These are phyloP conservation scores for Albizia julibrissin DNA, from an alignment of 306 rosid species.

Conservation along the genomic window DNA sequence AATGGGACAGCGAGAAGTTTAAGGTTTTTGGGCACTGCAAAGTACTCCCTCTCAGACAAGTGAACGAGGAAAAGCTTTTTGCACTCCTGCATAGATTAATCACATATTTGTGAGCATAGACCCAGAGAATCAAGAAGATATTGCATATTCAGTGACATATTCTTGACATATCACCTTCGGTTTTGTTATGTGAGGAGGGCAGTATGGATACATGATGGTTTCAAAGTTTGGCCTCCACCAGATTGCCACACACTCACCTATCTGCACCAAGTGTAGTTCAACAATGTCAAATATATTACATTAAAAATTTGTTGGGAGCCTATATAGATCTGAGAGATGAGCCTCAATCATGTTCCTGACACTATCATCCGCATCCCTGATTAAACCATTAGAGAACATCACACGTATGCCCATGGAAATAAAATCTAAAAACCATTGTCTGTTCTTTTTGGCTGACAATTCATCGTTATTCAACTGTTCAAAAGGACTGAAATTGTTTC, in stretches of 20 bases:
- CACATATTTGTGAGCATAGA: neutral
- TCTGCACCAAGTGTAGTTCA: constrained; percentile 47
- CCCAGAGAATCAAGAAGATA: constrained; percentile 4
- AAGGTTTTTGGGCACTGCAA: constrained; percentile 95
- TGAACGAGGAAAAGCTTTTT: constrained; percentile 94
- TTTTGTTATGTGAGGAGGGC: constrained; percentile 98
- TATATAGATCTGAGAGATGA: neutral
- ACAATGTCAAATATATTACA: neutral
- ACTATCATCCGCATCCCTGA: neutral
- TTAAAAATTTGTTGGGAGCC: neutral
- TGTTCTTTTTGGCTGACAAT: neutral
- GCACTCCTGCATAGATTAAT: constrained; percentile 63
- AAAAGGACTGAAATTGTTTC: neutral
- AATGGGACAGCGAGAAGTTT: constrained; percentile 97
- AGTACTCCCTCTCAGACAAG: constrained; percentile 95
- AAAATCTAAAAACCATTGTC: neutral
- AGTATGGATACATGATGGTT: constrained; percentile 96
- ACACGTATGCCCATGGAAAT: neutral
- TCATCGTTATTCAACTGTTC: neutral
- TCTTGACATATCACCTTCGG: constrained; percentile 67
- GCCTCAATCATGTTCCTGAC: neutral
- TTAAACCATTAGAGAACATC: neutral
- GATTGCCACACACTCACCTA: constrained; percentile 96
- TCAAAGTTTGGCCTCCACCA: constrained; percentile 99
- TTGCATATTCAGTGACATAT: neutral